Percentiles rank a stretch among this genome's conserved stretches.
Conservation (phyloP, 2,329 filamentous ascomycete species). For the Colletotrichum lupini region DNA sequence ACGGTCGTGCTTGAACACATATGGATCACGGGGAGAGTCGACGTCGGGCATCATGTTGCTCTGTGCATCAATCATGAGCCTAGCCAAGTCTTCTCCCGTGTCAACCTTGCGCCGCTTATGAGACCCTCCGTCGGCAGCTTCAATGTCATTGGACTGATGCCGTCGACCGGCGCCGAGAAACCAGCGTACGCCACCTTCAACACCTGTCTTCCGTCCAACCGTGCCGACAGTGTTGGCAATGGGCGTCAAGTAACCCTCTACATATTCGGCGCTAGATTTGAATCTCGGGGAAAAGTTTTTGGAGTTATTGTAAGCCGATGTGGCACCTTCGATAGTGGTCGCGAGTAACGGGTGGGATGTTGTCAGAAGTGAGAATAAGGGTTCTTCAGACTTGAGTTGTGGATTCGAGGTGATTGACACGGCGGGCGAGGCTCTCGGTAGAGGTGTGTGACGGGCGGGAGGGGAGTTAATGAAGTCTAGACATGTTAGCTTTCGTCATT, state of each 20-base stretch:
- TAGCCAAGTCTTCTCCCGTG: conserved; percentile 47
- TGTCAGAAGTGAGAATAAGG: conserved; percentile 85
- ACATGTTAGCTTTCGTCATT: background rate
- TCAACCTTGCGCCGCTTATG: conserved; percentile 71
- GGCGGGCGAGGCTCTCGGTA: conserved; percentile 50
- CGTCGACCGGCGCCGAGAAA: conserved; percentile 74
- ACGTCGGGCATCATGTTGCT: conserved; percentile 33
- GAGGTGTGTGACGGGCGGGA: conserved; percentile 55
- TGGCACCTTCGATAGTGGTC: conserved; percentile 84
- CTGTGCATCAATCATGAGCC: conserved; percentile 32
- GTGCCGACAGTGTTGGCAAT: conserved; percentile 88
- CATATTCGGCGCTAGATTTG: conserved; percentile 88
- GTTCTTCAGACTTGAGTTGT: conserved; percentile 65
- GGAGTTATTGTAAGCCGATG: conserved; percentile 85
- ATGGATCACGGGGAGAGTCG: conserved; percentile 38
- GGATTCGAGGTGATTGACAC: conserved; percentile 47
- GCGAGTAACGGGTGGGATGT: conserved; percentile 89
- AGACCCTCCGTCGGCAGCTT: conserved; percentile 55
- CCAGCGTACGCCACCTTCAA: conserved; percentile 88
- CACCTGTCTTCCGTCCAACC: conserved; percentile 85
- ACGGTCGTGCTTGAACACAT: conserved; percentile 51
- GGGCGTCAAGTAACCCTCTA: conserved; percentile 88
- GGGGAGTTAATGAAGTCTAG: conserved; percentile 76
- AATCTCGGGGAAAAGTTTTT: conserved; percentile 93
- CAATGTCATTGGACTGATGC: conserved; percentile 60